Conservation (phyloP, 805 yeast species). For the Huiozyma naganishii region DNA sequence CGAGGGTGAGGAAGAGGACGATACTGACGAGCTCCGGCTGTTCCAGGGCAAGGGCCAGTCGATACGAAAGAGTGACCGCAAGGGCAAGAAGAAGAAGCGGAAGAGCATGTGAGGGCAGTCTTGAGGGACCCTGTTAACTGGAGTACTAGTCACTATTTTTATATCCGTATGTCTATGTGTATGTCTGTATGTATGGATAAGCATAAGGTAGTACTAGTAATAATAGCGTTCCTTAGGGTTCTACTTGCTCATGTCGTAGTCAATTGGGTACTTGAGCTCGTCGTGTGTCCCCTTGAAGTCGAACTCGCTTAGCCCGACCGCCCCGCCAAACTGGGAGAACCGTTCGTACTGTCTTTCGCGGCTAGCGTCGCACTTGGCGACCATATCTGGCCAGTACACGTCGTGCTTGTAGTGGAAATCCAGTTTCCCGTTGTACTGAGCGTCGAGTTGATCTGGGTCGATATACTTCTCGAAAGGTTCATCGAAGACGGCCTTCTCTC, state of each 20-base stretch:
- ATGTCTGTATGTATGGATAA: background rate
- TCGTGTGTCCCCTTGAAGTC: slow-evolving; percentile 34
- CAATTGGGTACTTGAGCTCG: slow-evolving; percentile 17
- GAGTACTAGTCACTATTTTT: no score
- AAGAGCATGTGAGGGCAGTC: no score
- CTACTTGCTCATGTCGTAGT: slow-evolving; percentile 5
- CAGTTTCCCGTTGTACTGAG: slow-evolving; percentile 35
- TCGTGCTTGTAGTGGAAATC: slow-evolving; percentile 46
- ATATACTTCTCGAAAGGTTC: slow-evolving; percentile 47
- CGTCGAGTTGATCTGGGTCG: slow-evolving; percentile 42
- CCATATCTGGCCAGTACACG: slow-evolving; percentile 43
- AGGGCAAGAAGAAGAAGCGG: slow-evolving; percentile 41
- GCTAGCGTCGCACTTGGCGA: slow-evolving; percentile 32
- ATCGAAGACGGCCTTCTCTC: slow-evolving; percentile 46
- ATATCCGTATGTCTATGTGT: no score
- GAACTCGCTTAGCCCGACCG: slow-evolving; percentile 44
- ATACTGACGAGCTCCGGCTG: slow-evolving; percentile 10
- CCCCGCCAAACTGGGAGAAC: slow-evolving; percentile 32
- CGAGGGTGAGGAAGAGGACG: slow-evolving; percentile 25
- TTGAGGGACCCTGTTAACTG: no score
- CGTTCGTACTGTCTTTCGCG: slow-evolving; percentile 30
- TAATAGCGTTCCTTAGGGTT: no score
- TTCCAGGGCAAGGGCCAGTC: slow-evolving; percentile 69
- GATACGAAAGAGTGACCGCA: slow-evolving; percentile 56
- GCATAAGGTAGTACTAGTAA: background rate